Percentiles rank a stretch among this genome's conserved stretches.
Evolutionary conservation across 768 basidiomycete genomes (phyloP).

Genomic region (Auriscalpium vulgare): DNA sequence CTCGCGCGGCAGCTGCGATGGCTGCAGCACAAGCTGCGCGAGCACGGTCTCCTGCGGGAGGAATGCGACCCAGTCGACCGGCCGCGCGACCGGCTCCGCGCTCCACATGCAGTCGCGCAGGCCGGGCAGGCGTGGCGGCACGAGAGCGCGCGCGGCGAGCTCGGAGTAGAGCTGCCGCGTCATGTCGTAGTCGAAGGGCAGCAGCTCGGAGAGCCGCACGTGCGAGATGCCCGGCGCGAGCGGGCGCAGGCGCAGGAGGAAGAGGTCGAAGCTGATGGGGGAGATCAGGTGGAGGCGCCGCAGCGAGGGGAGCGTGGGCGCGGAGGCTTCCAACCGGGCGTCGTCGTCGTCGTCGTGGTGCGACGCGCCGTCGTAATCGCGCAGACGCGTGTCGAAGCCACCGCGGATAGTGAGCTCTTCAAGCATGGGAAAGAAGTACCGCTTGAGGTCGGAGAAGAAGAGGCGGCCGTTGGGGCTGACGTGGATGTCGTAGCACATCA

Average conservation of each 20-base stretch:
- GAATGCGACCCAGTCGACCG: conserved; percentile 10
- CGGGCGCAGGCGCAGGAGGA: conserved; percentile 10
- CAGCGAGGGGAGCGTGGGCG: conserved; percentile 2
- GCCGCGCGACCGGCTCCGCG: conserved; percentile 6
- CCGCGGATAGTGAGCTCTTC: conserved; percentile 13
- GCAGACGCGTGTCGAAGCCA: conserved; percentile 11
- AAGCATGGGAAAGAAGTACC: conserved; percentile 6
- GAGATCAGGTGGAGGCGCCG: conserved; percentile 13
- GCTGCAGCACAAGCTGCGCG: conserved; percentile 8
- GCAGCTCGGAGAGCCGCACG: conserved; percentile 14
- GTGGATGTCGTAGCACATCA: conserved; percentile 15
- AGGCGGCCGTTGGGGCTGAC: conserved; percentile 11
- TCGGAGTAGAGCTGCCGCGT: conserved; percentile 9
- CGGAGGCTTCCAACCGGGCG: neutral
- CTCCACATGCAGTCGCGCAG: conserved; percentile 5
- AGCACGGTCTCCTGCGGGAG: conserved; percentile 2
- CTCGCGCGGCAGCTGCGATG: conserved; percentile 4
- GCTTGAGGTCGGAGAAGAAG: conserved; percentile 11
- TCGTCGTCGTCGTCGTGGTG: neutral
- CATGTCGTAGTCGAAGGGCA: conserved; percentile 13
- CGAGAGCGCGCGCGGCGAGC: conserved; percentile 12
- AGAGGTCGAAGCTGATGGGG: conserved; percentile 11
- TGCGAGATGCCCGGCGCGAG: conserved; percentile 9
- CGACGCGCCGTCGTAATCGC: conserved; percentile 3
- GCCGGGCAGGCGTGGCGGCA: conserved; percentile 3